Conservation (phyloP, 2,329 filamentous ascomycete species). For the Fusarium dlaminii region DNA sequence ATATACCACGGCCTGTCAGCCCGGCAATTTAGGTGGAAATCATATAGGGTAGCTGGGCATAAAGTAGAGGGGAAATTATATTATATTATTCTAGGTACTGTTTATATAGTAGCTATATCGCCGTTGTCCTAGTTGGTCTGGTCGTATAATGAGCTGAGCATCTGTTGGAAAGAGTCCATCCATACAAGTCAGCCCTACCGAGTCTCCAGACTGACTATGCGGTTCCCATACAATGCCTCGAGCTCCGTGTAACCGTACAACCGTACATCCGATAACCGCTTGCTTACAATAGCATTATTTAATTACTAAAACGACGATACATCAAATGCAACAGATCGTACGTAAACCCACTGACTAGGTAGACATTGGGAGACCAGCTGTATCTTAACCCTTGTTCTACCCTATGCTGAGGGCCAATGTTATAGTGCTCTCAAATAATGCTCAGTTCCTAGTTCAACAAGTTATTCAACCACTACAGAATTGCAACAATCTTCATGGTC, state of each 20-base stretch:
- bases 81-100: neutral
- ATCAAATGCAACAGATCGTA: neutral
- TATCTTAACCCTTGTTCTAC: neutral
- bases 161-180: neutral
- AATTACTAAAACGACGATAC: constrained; percentile 15
- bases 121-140: neutral
- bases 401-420: neutral
- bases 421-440: no score
- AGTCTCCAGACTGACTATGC: neutral
- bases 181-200: neutral
- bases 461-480: neutral
- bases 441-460: neutral
- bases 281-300: constrained; percentile 22
- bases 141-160: neutral
- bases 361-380: neutral
- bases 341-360: neutral
- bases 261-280: neutral
- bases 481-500: neutral
- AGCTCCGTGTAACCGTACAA: neutral
- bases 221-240: neutral
- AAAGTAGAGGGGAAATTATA: no score
- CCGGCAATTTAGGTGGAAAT: neutral
- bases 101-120: neutral
- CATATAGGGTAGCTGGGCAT: constrained; percentile 2
- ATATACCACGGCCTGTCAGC: neutral